Conservation (phyloP, 1,284 basidiomycete species). For the Athelia sp. region DNA sequence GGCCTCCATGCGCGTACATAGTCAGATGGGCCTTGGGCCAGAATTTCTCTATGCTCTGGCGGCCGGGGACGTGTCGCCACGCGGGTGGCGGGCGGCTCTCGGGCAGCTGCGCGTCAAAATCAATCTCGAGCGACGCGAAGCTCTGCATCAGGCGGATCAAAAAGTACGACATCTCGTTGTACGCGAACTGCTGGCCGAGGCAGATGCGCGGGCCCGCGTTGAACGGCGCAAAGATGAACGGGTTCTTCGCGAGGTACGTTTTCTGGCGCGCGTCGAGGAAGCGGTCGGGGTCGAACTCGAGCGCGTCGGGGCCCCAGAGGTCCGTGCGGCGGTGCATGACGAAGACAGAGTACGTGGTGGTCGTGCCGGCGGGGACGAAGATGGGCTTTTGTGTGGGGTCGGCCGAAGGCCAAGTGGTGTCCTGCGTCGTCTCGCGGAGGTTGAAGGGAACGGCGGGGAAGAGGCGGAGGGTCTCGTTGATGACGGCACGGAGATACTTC, state of each 20-base stretch:
- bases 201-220: slow-evolving; percentile 25
- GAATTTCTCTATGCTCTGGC: slow-evolving; percentile 42
- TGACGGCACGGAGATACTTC: slow-evolving; percentile 25
- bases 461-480: too few relatives aligned
- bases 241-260: slow-evolving; percentile 31
- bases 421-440: too few relatives aligned
- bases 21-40: slow-evolving; percentile 51
- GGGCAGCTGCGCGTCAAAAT: slow-evolving; percentile 30
- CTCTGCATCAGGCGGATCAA: slow-evolving; percentile 34
- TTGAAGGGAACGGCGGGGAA: too few relatives aligned
- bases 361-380: too few relatives aligned
- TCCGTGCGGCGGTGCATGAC: slow-evolving; percentile 60
- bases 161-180: slow-evolving; percentile 38
- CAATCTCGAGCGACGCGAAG: slow-evolving; percentile 26
- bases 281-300: slow-evolving; percentile 41
- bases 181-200: slow-evolving; percentile 31
- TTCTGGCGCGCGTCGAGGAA: slow-evolving; percentile 34
- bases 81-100: slow-evolving; percentile 36
- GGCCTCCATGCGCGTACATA: slow-evolving; percentile 38
- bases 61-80: slow-evolving; percentile 37
- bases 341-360: slow-evolving; percentile 47
- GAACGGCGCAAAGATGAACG: slow-evolving; percentile 32
- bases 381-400: too few relatives aligned
- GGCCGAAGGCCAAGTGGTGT: too few relatives aligned
- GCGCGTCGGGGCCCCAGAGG: slow-evolving; percentile 58